These are phyloP conservation scores for Litchi chinensis DNA, from an alignment of 345 rosid genomes.

Conservation along the genomic window DNA sequence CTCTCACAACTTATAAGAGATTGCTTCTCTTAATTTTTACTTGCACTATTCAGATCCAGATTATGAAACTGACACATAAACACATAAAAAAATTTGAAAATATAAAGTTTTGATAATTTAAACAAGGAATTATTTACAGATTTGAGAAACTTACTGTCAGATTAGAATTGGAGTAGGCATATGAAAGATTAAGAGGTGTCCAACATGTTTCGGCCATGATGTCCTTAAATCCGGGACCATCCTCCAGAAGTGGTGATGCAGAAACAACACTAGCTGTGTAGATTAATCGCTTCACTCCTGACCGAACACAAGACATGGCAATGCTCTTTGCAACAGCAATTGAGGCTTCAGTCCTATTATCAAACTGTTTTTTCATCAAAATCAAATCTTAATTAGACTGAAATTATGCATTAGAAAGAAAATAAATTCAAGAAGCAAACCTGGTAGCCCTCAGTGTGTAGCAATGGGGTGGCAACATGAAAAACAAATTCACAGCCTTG, in stretches of 20 bases:
- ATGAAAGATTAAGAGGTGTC: conserved; percentile 2
- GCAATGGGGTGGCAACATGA: conserved; percentile 35
- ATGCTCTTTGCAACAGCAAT: conserved; percentile 4
- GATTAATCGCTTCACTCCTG: conserved; percentile 10
- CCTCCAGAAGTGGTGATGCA: conserved; percentile 4
- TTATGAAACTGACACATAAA: background rate
- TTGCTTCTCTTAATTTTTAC: too few species aligned
- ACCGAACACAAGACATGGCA: conserved; percentile 1
- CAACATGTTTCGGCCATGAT: background rate
- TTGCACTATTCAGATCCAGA: background rate
- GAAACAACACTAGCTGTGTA: conserved; percentile 1
- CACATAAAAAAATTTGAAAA: background rate
- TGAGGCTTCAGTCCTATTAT: background rate
- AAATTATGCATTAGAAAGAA: background rate
- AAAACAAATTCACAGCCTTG: conserved; percentile 34
- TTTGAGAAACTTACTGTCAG: background rate
- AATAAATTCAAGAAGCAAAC: background rate
- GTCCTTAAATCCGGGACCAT: conserved; percentile 7
- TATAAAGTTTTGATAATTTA: too few species aligned
- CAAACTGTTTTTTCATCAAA: background rate
- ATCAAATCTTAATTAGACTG: background rate
- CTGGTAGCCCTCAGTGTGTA: conserved; percentile 14
- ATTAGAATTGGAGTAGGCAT: background rate
- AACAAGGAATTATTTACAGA: too few species aligned
- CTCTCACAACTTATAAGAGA: background rate